A percentile compares a stretch with the other conserved stretches of the same genome.
phyloP scores from a whole-genome alignment of 2,329 filamentous ascomycete species.

The Fusarium sp. region DNA sequence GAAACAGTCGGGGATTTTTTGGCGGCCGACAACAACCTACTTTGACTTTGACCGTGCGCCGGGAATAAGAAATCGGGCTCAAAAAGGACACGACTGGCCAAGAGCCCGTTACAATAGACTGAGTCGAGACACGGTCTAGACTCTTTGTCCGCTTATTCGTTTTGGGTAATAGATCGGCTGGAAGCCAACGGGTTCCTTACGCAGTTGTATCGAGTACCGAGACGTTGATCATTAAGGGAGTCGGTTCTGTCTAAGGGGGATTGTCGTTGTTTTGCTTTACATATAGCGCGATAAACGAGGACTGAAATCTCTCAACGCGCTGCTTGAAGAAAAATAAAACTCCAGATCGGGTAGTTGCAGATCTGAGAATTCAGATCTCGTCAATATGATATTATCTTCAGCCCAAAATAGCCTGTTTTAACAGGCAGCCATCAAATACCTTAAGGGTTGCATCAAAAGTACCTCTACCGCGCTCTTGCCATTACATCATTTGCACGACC shows the following conservation, averaged over 20 bases:
- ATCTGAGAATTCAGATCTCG: background rate
- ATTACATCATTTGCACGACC: conserved; percentile 47
- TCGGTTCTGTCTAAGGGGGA: conserved; percentile 4
- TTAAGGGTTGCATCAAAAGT: conserved; percentile 13
- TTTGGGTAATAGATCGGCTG: conserved; percentile 33
- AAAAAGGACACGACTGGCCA: conserved; percentile 1
- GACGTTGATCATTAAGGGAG: conserved; percentile 2
- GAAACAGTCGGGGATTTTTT: conserved; percentile 20
- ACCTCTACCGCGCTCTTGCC: conserved; percentile 22
- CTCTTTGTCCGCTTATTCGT: conserved; percentile 16
- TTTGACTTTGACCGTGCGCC: conserved; percentile 19
- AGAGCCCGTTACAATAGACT: conserved; percentile 7
- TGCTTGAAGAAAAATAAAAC: background rate
- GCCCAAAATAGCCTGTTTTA: background rate
- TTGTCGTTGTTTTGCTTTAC: background rate
- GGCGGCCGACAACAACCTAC: conserved; percentile 8
- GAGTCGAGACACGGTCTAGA: conserved; percentile 37
- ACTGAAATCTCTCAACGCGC: background rate
- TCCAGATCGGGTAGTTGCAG: background rate
- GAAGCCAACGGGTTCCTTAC: conserved; percentile 16
- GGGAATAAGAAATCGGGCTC: conserved; percentile 32
- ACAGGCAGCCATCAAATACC: background rate
- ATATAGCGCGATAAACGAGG: background rate
- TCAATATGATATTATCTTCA: background rate
- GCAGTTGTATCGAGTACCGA: conserved; percentile 24